Evolutionary conservation across 352 stramenopile genomes (phyloP), one percentile per base, ranked within the genome.

Genomic region (Blastocystis hominis): DNA sequence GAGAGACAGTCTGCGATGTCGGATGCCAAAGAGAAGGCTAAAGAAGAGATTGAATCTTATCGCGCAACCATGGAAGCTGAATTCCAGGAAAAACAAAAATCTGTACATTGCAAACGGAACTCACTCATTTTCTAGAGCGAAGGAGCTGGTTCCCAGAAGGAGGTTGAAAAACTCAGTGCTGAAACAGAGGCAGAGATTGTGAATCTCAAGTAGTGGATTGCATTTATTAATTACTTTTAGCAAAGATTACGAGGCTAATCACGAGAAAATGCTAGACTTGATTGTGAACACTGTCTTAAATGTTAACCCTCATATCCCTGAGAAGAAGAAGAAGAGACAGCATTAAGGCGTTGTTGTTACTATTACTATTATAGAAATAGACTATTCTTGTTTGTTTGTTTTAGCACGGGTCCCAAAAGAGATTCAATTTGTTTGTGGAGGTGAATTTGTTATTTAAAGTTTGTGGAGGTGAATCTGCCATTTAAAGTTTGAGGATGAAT

Each of bases 1-100:
- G 72, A 68, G 72, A 84, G 72, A 84, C 53, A 66, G 72, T 84
- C 47, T 84, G 72, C 72, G 24, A 84, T 84, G 72, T 84, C 72
- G 36, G 72, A 84, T 38, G 72, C 72, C 2, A 59, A 53, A 66
- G 72, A 66, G 34, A 84, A 84, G 50, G 72, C 72, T n/a, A 84
- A 84, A 53, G 72, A 84, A 46, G 72, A 84, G 53, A 64, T 84
- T 69, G 72, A 84, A 15, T 54, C 72, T 6, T 84, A 84, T 84
- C 72, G 72, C 72, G 72, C 72, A 34, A 34, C 59, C 30, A 66
- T 84, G 50, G 72, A 84, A 68, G 72, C 72, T 68, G 13, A 59
- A 36, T 84, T 84, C 56, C 72, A 84, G 50, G 46, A 84, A 1
- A 84, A 84, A 53, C n/a, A 84, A 53, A 61, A 84, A 46, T 47